phyloP scores from a whole-genome alignment of 2,329 filamentous ascomycete species.

The Zasmidium cellare region DNA sequence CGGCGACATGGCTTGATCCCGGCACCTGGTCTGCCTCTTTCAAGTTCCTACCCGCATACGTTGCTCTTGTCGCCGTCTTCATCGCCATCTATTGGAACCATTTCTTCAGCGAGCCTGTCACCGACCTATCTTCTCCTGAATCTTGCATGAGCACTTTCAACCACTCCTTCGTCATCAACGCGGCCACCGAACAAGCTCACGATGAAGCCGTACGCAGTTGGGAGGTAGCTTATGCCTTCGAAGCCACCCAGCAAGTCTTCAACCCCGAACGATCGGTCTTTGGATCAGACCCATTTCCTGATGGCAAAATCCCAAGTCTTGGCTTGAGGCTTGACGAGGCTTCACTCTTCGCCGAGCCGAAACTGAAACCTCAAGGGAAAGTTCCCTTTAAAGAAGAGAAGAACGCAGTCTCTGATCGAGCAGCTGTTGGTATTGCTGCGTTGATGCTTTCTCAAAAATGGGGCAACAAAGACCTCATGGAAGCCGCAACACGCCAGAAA shows the following conservation, averaged over 20 bases:
- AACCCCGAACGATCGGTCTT: slow-evolving; percentile 41
- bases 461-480: slow-evolving; percentile 30
- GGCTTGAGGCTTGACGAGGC: slow-evolving; percentile 30
- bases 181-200: slow-evolving; percentile 30
- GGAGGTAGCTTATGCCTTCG: slow-evolving; percentile 44
- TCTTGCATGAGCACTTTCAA: slow-evolving; percentile 28
- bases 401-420: slow-evolving; percentile 44
- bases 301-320: slow-evolving; percentile 28
- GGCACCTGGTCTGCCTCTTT: slow-evolving; percentile 23
- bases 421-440: slow-evolving; percentile 47
- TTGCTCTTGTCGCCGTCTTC: slow-evolving; percentile 17
- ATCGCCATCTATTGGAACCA: slow-evolving; percentile 19
- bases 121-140: slow-evolving; percentile 21
- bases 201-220: slow-evolving; percentile 40
- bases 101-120: slow-evolving; percentile 8
- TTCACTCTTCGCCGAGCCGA: slow-evolving; percentile 31
- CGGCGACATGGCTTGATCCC: slow-evolving; percentile 22
- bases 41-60: slow-evolving; percentile 20
- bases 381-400: slow-evolving; percentile 39
- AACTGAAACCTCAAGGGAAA: slow-evolving; percentile 33
- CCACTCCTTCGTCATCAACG: slow-evolving; percentile 29
- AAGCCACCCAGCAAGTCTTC: slow-evolving; percentile 44
- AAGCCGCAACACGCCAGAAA: slow-evolving; percentile 43
- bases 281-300: slow-evolving; percentile 37
- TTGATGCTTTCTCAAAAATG: slow-evolving; percentile 43